Evolutionary conservation across 2,329 filamentous ascomycete species (phyloP).

Genomic region (Zymoseptoria ardabiliae): DNA sequence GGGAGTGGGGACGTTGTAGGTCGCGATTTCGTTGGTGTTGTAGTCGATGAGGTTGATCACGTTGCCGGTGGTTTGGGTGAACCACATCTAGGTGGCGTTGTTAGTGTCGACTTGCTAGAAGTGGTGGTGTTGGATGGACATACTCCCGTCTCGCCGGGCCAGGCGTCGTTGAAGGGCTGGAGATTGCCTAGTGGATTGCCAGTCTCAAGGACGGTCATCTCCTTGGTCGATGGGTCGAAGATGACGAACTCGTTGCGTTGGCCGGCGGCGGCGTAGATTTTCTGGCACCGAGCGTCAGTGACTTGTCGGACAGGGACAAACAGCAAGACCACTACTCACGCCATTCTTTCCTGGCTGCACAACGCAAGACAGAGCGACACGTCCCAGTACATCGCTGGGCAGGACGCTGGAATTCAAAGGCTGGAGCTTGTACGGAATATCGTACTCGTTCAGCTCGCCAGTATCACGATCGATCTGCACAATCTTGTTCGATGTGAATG

Average conservation of each 20-base stretch:
- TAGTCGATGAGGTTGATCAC: slow-evolving; percentile 19
- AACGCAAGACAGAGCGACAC: slow-evolving; percentile 13
- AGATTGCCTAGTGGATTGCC: slow-evolving; percentile 17
- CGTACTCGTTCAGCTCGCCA: slow-evolving; percentile 13
- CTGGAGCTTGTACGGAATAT: slow-evolving; percentile 18
- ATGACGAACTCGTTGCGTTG: slow-evolving; percentile 18
- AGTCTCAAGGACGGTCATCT: slow-evolving; percentile 12
- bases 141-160: slow-evolving; percentile 16
- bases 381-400: slow-evolving; percentile 12
- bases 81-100: slow-evolving; percentile 10
- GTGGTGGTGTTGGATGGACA: not conserved
- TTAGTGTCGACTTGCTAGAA: not conserved
- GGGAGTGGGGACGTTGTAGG: slow-evolving; percentile 14
- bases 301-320: too few species aligned
- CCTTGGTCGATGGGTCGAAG: slow-evolving; percentile 12
- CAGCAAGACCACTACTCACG: not conserved
- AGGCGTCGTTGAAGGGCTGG: slow-evolving; percentile 20
- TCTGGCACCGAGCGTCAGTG: not conserved
- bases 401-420: slow-evolving; percentile 11
- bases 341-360: slow-evolving; percentile 19
- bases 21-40: slow-evolving; percentile 13
- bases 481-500: slow-evolving; percentile 21
- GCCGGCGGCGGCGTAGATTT: slow-evolving; percentile 16
- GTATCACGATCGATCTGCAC: slow-evolving; percentile 14
- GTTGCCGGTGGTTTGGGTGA: slow-evolving; percentile 17